These are phyloP conservation scores for Ustilago crameri DNA, from an alignment of 1,284 basidiomycete species.

Conservation along the genomic window DNA sequence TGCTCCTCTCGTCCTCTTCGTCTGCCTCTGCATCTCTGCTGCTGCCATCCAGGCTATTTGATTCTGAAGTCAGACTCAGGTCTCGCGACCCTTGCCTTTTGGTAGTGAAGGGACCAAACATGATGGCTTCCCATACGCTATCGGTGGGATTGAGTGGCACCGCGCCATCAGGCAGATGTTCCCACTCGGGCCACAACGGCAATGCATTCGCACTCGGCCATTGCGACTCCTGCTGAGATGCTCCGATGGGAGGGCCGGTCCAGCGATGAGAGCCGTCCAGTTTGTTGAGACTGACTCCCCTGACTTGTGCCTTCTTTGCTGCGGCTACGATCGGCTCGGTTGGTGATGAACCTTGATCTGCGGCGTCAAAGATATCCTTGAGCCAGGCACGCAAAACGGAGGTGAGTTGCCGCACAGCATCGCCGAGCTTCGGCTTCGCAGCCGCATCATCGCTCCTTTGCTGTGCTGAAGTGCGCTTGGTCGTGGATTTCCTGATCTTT, in stretches of 20 bases:
- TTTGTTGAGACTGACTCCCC: constrained; percentile 6
- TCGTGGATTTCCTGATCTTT: constrained; percentile 5
- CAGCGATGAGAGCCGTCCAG: constrained; percentile 27
- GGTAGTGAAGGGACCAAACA: constrained; percentile 54
- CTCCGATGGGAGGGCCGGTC: constrained; percentile 37
- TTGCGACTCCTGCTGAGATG: constrained; percentile 28
- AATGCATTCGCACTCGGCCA: constrained; percentile 42
- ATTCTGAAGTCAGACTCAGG: constrained; percentile 3
- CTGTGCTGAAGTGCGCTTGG: constrained; percentile 5
- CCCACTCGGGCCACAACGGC: constrained; percentile 61
- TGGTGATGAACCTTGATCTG: constrained; percentile 1
- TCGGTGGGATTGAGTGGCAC: constrained; percentile 27
- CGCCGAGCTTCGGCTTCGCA: constrained; percentile 2
- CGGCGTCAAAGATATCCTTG: constrained; percentile 13
- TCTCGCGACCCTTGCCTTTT: constrained; percentile 9
- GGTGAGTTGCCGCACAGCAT: not conserved
- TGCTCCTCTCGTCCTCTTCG: constrained; percentile 5
- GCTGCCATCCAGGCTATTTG: not conserved
- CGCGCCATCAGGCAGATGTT: constrained; percentile 29
- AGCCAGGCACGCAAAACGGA: constrained; percentile 14
- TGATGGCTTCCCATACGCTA: constrained; percentile 45
- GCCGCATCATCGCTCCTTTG: not conserved
- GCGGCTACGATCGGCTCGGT: constrained; percentile 5
- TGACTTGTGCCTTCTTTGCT: constrained; percentile 7
- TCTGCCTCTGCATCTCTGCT: not conserved